These are phyloP conservation scores for Jasminum sambac DNA, from an alignment of 257 asterid species.

Conservation along the genomic window DNA sequence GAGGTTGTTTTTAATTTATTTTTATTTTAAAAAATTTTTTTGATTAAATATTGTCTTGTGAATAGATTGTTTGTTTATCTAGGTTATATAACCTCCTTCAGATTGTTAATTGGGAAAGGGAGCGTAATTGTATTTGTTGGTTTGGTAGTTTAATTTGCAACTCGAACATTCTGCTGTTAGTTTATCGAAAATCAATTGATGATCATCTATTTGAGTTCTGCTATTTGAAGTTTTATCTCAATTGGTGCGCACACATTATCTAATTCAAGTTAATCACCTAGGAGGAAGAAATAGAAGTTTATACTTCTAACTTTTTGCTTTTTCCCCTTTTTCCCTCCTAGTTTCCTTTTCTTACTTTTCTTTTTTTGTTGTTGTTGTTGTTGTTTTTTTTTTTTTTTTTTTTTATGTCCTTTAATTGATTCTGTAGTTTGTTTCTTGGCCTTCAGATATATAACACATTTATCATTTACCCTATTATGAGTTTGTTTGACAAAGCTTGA, in stretches of 20 bases:
- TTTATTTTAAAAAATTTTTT: slow-evolving; percentile 6
- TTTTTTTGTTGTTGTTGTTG: too few relatives aligned
- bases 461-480: neutral
- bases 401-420: neutral
- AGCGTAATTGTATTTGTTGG: neutral
- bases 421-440: neutral
- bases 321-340: too few relatives aligned
- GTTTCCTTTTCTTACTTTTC: neutral
- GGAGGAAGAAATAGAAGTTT: neutral
- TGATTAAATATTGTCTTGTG: neutral
- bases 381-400: neutral
- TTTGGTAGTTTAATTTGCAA: neutral
- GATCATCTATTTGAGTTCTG: neutral
- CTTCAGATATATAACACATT: neutral
- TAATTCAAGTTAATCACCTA: neutral
- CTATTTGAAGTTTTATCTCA: neutral
- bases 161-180: too few relatives aligned
- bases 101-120: neutral
- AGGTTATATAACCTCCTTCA: neutral
- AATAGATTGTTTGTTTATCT: neutral
- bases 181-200: neutral
- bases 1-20: slow-evolving; percentile 44
- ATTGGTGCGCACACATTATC: neutral
- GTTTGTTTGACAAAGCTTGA: too few relatives aligned
- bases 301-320: neutral